Percentiles rank a stretch among this genome's conserved stretches.
Conservation (phyloP, 2,329 filamentous ascomycete species). For the Aspergillus eucalypticola region DNA sequence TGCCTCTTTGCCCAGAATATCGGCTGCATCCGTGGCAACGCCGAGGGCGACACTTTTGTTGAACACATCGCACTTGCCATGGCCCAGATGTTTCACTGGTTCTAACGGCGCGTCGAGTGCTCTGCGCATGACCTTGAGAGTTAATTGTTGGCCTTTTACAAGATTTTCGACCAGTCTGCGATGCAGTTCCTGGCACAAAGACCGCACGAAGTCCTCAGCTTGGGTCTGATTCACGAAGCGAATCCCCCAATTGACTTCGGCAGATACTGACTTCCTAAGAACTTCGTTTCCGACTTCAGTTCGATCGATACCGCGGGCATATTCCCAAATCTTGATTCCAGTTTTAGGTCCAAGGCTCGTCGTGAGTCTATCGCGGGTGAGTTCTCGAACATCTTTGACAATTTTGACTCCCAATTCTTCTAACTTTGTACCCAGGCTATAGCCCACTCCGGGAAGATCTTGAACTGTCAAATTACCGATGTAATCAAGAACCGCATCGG, state of each 20-base stretch:
- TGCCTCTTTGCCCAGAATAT: slow-evolving; percentile 75
- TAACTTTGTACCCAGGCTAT: slow-evolving; percentile 82
- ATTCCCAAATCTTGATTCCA: slow-evolving; percentile 86
- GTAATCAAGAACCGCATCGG: slow-evolving; percentile 74
- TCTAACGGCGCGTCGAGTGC: slow-evolving; percentile 84
- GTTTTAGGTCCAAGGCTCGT: slow-evolving; percentile 85
- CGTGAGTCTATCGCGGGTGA: slow-evolving; percentile 73
- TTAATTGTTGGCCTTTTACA: slow-evolving; percentile 84
- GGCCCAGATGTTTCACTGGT: slow-evolving; percentile 88
- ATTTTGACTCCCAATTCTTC: slow-evolving; percentile 80
- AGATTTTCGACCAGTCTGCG: slow-evolving; percentile 77
- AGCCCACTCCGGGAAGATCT: slow-evolving; percentile 86
- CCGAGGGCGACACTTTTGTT: slow-evolving; percentile 85
- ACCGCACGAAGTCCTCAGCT: slow-evolving; percentile 86
- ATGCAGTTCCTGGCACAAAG: slow-evolving; percentile 81
- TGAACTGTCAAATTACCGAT: slow-evolving; percentile 76
- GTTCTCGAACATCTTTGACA: slow-evolving; percentile 78
- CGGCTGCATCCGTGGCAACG: slow-evolving; percentile 74
- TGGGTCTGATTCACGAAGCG: slow-evolving; percentile 90
- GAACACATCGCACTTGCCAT: slow-evolving; percentile 91
- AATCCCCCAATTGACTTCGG: slow-evolving; percentile 98
- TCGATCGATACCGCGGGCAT: slow-evolving; percentile 82
- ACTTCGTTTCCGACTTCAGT: slow-evolving; percentile 83
- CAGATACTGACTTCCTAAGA: slow-evolving; percentile 89
- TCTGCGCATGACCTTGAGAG: slow-evolving; percentile 91